Conservation (phyloP, 768 basidiomycete species). For the Pleurotus platypus region DNA sequence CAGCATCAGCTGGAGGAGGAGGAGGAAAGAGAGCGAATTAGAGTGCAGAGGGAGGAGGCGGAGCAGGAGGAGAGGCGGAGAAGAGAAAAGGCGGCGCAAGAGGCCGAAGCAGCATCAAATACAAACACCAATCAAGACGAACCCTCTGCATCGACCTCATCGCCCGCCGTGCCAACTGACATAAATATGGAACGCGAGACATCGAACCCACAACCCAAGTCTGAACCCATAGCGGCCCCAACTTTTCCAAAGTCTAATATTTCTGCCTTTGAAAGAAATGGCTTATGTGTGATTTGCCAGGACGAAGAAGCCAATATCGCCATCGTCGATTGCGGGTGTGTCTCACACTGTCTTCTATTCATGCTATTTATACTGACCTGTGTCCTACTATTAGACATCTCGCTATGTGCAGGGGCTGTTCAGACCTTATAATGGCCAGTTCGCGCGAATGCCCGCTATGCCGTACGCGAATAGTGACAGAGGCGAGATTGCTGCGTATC, state of each 20-base stretch:
- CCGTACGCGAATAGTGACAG: conserved; percentile 83
- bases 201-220: conserved; percentile 19
- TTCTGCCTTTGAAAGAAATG: conserved; percentile 56
- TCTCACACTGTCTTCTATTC: conserved; percentile 13
- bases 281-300: conserved; percentile 89
- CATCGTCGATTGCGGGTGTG: conserved; percentile 91
- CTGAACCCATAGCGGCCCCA: conserved; percentile 26
- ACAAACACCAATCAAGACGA: background rate
- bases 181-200: conserved; percentile 11
- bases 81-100: conserved; percentile 14
- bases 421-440: conserved; percentile 74
- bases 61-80: conserved; percentile 31
- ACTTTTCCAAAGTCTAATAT: conserved; percentile 25
- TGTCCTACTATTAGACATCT: conserved; percentile 53
- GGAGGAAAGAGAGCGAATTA: conserved; percentile 34
- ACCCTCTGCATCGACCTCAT: conserved; percentile 9
- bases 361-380: background rate
- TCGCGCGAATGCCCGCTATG: conserved; percentile 90
- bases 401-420: conserved; percentile 73
- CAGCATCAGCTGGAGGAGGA: conserved; percentile 44
- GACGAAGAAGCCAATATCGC: conserved; percentile 94
- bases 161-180: conserved; percentile 18
- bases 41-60: conserved; percentile 22
- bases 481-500: conserved; percentile 75
- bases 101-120: background rate